These are phyloP conservation scores for Cutaneotrichosporon curvatum DNA, from an alignment of 1,284 basidiomycete genomes.

Conservation along the genomic window DNA sequence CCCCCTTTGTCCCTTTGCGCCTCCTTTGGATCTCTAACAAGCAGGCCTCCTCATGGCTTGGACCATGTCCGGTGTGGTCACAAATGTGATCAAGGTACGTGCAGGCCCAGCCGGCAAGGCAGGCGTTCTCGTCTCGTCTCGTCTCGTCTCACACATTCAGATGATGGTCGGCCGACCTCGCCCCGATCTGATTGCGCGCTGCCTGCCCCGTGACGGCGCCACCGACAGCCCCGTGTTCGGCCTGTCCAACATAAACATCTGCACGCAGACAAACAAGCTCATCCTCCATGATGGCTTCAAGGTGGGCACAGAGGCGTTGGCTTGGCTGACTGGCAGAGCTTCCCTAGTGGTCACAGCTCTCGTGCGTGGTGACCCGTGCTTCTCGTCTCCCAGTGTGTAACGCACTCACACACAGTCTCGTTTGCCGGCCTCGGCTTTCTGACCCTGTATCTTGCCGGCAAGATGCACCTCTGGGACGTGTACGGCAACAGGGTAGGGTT, in stretches of 20 bases:
- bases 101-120: no score
- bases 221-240: slow-evolving; percentile 62
- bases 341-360: slow-evolving; percentile 75
- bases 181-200: slow-evolving; percentile 75
- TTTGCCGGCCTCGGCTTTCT: slow-evolving; percentile 90
- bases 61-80: slow-evolving; percentile 68
- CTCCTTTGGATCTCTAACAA: neutral
- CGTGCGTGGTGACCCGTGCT: slow-evolving; percentile 15
- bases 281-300: slow-evolving; percentile 78
- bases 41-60: slow-evolving; percentile 64
- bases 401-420: slow-evolving; percentile 54
- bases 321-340: slow-evolving; percentile 50
- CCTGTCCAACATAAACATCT: slow-evolving; percentile 67
- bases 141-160: no score
- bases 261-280: slow-evolving; percentile 59
- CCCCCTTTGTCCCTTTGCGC: no score
- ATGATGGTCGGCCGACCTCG: slow-evolving; percentile 73
- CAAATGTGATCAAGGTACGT: slow-evolving; percentile 70
- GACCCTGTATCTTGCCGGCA: slow-evolving; percentile 79
- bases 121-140: no score
- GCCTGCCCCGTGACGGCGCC: slow-evolving; percentile 62
- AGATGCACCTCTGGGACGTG: slow-evolving; percentile 81
- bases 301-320: slow-evolving; percentile 19
- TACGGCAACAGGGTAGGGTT: slow-evolving; percentile 68
- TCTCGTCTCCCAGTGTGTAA: neutral